Evolutionary conservation across 495 filamentous ascomycete genomes (phyloP), one percentile per base, ranked within the genome.

Genomic region (Darksidea phi): DNA sequence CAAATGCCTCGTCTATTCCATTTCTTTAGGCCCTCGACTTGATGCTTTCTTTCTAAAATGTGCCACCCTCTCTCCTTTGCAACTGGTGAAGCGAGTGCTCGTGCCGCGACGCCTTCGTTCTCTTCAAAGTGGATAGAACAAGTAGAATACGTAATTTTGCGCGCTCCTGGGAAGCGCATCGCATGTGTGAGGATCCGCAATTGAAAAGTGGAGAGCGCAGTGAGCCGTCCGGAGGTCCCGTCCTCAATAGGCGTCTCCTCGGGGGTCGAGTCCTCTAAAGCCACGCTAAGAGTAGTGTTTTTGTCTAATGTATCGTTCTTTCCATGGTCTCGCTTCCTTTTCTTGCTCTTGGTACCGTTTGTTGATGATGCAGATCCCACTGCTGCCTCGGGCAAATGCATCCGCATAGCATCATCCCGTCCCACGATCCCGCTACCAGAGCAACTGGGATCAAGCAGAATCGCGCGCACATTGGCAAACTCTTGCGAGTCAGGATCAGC

Each of bases 341-440:
- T 83, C 65, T 78, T 80, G 18, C 49, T 73, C 55, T 71, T 76
- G 52, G 42, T 60, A 63, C 32, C 24, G 43, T 57, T 57, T 18
- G 12, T 4, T 12, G 13, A 10, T 54, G 23, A 2, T 47, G 36
- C 23, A 25, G 21, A n/a, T 13, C 32, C 34, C 28, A 20, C 24
- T 4, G 57, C n/a, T 23, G 26, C 26, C 1, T 41, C 48, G 17
- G 83, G 84, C 1, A 81, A 72, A 52, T 83, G 77, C 11, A 91
- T 69, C 37, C 80, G 77, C 0, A 87, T 84, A 50, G 83, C 78
- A 54, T 91, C 89, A 38, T 95, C 88, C 11, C 94, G 82, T 5
- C 91, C 89, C 8, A 96, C 85, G 23, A 98, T 98, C 0, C 94
- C 94, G 69, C 89, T 95, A 0, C 94, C 94, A 0, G 91, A 95